phyloP scores from a whole-genome alignment of 2,329 filamentous ascomycete species.

The Fusarium gaditjirri region DNA sequence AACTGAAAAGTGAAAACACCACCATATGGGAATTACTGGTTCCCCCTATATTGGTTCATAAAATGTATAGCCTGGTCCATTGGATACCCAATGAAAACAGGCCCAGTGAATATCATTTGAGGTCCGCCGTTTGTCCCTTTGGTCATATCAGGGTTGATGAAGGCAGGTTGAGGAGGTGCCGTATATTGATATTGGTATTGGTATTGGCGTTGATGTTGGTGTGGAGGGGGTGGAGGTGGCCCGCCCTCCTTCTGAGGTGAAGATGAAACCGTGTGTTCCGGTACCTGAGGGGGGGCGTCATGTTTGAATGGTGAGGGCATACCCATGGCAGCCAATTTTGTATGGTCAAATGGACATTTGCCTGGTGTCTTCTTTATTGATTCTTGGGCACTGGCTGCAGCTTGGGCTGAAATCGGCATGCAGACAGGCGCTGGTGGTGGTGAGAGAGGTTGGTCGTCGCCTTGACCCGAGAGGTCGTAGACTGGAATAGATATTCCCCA shows the following conservation, averaged over 20 bases:
- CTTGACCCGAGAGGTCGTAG: conserved; percentile 55
- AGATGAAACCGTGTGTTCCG: conserved; percentile 22
- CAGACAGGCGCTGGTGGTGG: conserved; percentile 68
- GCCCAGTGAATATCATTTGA: conserved; percentile 89
- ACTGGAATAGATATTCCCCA: conserved; percentile 90
- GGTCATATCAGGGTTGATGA: conserved; percentile 59
- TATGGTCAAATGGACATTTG: conserved; percentile 70
- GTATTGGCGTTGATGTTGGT: conserved; percentile 10
- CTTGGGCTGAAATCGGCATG: conserved; percentile 54
- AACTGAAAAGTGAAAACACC: conserved; percentile 21
- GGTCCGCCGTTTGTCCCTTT: conserved; percentile 55
- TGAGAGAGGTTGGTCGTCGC: conserved; percentile 58
- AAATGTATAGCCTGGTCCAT: conserved; percentile 83
- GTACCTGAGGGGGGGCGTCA: conserved; percentile 21
- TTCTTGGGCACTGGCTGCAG: conserved; percentile 39
- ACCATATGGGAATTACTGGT: conserved; percentile 35
- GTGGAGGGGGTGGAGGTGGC: conserved; percentile 22
- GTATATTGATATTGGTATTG: conserved; percentile 17
- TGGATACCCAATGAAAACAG: conserved; percentile 92
- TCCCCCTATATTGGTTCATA: conserved; percentile 68
- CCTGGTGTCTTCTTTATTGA: conserved; percentile 48
- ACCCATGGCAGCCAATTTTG: conserved; percentile 54
- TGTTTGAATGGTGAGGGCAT: conserved; percentile 28
- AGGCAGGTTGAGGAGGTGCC: conserved; percentile 57
- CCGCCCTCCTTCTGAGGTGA: conserved; percentile 37